A percentile compares a stretch with the other conserved stretches of the same genome.
Evolutionary conservation across 176 grass and related monocot species (phyloP).

Genomic region (Eragrostis nindensis): DNA sequence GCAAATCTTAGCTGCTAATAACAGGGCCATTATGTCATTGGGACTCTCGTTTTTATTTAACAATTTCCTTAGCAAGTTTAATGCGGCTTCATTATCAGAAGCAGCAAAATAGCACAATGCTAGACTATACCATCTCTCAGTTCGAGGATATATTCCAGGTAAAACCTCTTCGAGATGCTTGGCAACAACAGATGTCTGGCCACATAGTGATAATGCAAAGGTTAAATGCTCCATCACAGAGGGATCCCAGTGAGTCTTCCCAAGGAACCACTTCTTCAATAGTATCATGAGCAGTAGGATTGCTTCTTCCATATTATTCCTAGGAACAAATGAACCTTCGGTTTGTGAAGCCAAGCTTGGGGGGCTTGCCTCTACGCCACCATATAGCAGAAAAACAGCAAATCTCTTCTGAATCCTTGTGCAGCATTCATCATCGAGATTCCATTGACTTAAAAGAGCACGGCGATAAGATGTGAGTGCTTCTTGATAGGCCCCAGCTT

Average conservation of each 20-base stretch:
- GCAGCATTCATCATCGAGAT: slow-evolving; percentile 87
- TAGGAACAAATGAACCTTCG: slow-evolving; percentile 90
- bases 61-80: slow-evolving; percentile 83
- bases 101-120: slow-evolving; percentile 78
- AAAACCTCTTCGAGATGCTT: slow-evolving; percentile 81
- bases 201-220: slow-evolving; percentile 88
- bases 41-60: slow-evolving; percentile 86
- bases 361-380: slow-evolving; percentile 73
- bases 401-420: slow-evolving; percentile 93
- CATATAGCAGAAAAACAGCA: slow-evolving; percentile 82
- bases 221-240: slow-evolving; percentile 84
- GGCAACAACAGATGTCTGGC: slow-evolving; percentile 80
- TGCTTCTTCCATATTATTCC: slow-evolving; percentile 94
- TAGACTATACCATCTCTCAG: slow-evolving; percentile 83
- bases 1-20: slow-evolving; percentile 92
- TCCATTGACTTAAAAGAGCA: slow-evolving; percentile 95
- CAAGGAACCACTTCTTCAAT: slow-evolving; percentile 82
- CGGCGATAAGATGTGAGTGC: slow-evolving; percentile 79
- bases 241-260: slow-evolving; percentile 87
- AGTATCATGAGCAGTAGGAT: slow-evolving; percentile 91
- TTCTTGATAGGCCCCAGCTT: slow-evolving; percentile 79
- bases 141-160: slow-evolving; percentile 83
- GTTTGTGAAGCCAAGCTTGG: slow-evolving; percentile 82
- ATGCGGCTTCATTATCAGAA: slow-evolving; percentile 64
- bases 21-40: slow-evolving; percentile 66